phyloP scores from a whole-genome alignment of 305 asterid species.

The Fraxinus xanthoxyloides region DNA sequence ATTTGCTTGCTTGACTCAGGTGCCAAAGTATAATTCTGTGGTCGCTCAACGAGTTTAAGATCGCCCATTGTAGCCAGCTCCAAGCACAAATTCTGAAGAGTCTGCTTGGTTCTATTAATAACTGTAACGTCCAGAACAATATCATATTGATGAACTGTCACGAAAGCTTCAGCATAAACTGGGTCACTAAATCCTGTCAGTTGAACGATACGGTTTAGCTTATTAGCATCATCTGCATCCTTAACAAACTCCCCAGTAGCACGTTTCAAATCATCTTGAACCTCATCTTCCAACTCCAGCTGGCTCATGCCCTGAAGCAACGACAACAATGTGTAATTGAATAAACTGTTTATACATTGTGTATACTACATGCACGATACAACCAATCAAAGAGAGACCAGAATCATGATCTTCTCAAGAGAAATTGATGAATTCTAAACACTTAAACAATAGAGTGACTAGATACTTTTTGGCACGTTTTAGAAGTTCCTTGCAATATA shows the following conservation, averaged over 20 bases:
- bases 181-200: constrained; percentile 55
- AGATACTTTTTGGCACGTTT: background rate
- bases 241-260: constrained; percentile 55
- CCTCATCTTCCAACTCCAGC: constrained; percentile 51
- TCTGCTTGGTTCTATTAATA: constrained; percentile 51
- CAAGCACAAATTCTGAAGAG: constrained; percentile 55
- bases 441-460: background rate
- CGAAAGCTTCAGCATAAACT: constrained; percentile 53
- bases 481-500: background rate
- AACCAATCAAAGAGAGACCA: background rate
- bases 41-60: constrained; percentile 56
- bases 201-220: constrained; percentile 47
- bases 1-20: constrained; percentile 55
- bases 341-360: background rate
- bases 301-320: constrained; percentile 51
- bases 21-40: constrained; percentile 52
- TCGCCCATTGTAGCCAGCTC: constrained; percentile 60
- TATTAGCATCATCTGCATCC: constrained; percentile 49
- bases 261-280: constrained; percentile 55
- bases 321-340: background rate
- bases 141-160: constrained; percentile 54
- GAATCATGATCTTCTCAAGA: background rate
- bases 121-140: constrained; percentile 51
- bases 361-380: background rate
- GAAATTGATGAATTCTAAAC: background rate